Percentiles rank a stretch among this genome's conserved stretches.
Evolutionary conservation across 371 early-diverging fungal genomes (phyloP).

Genomic region (Umbelopsis sp.): DNA sequence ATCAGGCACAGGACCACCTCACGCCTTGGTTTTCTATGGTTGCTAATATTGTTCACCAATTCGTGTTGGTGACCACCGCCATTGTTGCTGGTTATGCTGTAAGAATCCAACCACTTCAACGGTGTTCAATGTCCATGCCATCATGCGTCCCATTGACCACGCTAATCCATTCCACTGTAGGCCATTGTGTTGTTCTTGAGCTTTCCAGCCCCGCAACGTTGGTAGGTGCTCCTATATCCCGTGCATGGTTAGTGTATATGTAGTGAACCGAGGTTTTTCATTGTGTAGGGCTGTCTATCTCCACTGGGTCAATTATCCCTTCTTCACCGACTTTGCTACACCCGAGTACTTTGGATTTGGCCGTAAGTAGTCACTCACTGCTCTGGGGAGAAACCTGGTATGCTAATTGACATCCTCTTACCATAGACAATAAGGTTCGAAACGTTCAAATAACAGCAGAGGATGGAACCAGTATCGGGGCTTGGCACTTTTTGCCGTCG

Average conservation of each 20-base stretch:
- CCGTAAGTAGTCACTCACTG: conserved; percentile 30
- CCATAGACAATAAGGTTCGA: conserved; percentile 40
- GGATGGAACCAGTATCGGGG: conserved; percentile 37
- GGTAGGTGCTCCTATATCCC: conserved; percentile 25
- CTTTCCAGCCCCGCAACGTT: conserved; percentile 42
- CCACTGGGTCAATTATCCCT: conserved; percentile 42
- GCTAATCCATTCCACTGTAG: conserved; percentile 20
- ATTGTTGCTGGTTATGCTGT: conserved; percentile 3
- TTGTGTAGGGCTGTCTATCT: conserved; percentile 39
- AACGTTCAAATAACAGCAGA: conserved; percentile 38
- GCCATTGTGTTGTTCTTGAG: conserved; percentile 32
- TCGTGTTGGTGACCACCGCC: neutral
- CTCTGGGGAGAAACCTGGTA: neutral
- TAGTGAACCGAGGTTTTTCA: neutral
- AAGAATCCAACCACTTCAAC: neutral
- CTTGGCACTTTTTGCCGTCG: conserved; percentile 49
- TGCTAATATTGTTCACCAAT: neutral
- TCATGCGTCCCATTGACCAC: no score
- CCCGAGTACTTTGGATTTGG: conserved; percentile 52
- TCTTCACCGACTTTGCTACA: conserved; percentile 27
- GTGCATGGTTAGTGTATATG: neutral
- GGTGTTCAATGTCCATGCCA: neutral
- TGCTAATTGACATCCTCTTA: neutral
- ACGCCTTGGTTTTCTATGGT: neutral
- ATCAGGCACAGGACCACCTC: neutral